A percentile compares a stretch with the other conserved stretches of the same genome.
phyloP scores from a whole-genome alignment of 2,329 filamentous ascomycete species.

The Coleophoma cylindrospora region DNA sequence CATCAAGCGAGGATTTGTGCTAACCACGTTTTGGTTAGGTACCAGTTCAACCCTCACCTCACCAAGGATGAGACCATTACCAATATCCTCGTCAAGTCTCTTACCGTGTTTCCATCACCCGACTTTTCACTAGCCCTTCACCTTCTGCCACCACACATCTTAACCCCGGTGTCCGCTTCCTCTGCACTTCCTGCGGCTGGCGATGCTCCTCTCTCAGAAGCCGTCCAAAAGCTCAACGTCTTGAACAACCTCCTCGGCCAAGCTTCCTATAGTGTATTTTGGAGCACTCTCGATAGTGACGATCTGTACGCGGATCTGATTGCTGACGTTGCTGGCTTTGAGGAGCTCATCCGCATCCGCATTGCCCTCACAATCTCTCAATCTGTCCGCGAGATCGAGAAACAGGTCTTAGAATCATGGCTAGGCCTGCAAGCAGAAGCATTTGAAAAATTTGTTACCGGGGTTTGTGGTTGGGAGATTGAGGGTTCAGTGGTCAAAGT shows the following conservation, averaged over 20 bases:
- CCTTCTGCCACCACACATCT: slow-evolving; percentile 81
- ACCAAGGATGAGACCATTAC: slow-evolving; percentile 95
- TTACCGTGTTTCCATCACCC: slow-evolving; percentile 93
- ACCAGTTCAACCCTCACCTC: slow-evolving; percentile 99
- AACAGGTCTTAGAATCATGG: slow-evolving; percentile 68
- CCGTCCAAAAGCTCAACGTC: slow-evolving; percentile 63
- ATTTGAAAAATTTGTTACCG: slow-evolving; percentile 73
- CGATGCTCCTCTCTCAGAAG: slow-evolving; percentile 73
- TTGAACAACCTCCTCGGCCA: slow-evolving; percentile 79
- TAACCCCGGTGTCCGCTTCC: slow-evolving; percentile 51
- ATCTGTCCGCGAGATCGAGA: slow-evolving; percentile 68
- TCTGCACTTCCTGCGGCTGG: slow-evolving; percentile 46
- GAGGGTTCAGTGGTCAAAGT: slow-evolving; percentile 63
- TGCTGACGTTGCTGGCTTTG: slow-evolving; percentile 90
- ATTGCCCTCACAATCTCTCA: slow-evolving; percentile 86
- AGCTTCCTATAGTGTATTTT: slow-evolving; percentile 88
- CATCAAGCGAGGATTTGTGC: neutral
- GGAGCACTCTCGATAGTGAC: slow-evolving; percentile 86
- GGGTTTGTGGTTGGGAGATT: slow-evolving; percentile 83
- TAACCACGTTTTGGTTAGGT: slow-evolving; percentile 47
- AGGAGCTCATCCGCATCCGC: slow-evolving; percentile 85
- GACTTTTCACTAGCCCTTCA: slow-evolving; percentile 94
- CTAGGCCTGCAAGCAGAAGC: slow-evolving; percentile 65
- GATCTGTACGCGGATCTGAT: slow-evolving; percentile 94
- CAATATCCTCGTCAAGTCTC: slow-evolving; percentile 97